A percentile compares a stretch with the other conserved stretches of the same genome.
Evolutionary conservation across 495 filamentous ascomycete species (phyloP).

Genomic region (Aspergillus panamensis): DNA sequence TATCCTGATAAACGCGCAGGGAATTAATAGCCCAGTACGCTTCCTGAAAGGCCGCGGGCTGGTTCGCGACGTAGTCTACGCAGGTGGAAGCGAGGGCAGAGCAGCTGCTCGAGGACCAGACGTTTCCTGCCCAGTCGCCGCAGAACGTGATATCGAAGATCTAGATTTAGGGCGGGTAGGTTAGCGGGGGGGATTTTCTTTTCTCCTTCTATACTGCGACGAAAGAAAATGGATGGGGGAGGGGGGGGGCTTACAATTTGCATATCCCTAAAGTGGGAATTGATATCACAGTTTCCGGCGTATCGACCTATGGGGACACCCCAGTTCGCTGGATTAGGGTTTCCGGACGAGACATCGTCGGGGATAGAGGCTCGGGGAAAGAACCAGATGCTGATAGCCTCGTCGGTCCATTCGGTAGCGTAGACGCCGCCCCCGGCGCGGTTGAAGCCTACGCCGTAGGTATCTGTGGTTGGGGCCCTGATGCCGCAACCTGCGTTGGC

Average conservation of each 20-base stretch:
- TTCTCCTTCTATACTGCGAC: not conserved
- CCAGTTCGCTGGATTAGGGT: conserved; percentile 59
- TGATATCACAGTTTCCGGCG: conserved; percentile 56
- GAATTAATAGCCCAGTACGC: conserved; percentile 66
- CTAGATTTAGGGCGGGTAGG: conserved; percentile 17
- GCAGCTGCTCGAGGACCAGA: conserved; percentile 34
- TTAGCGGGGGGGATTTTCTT: conserved; percentile 2
- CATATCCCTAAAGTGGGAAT: conserved; percentile 56
- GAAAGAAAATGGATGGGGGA: not conserved
- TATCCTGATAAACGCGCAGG: conserved; percentile 56
- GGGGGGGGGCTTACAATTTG: conserved; percentile 48
- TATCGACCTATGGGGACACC: conserved; percentile 57
- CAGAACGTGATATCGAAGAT: conserved; percentile 68
- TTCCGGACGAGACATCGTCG: conserved; percentile 44
- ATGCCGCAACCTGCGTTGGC: conserved; percentile 56
- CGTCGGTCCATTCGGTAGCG: conserved; percentile 60
- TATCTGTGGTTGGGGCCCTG: conserved; percentile 25
- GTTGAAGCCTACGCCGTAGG: conserved; percentile 60
- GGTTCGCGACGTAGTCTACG: conserved; percentile 58
- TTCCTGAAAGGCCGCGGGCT: conserved; percentile 56
- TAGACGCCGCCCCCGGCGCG: conserved; percentile 54
- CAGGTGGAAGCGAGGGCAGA: conserved; percentile 49
- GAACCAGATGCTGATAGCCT: conserved; percentile 61
- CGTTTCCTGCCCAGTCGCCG: conserved; percentile 58
- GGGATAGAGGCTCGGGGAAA: conserved; percentile 51